phyloP scores from a whole-genome alignment of 2,329 filamentous ascomycete genomes.

The Geosmithia putterillii region DNA sequence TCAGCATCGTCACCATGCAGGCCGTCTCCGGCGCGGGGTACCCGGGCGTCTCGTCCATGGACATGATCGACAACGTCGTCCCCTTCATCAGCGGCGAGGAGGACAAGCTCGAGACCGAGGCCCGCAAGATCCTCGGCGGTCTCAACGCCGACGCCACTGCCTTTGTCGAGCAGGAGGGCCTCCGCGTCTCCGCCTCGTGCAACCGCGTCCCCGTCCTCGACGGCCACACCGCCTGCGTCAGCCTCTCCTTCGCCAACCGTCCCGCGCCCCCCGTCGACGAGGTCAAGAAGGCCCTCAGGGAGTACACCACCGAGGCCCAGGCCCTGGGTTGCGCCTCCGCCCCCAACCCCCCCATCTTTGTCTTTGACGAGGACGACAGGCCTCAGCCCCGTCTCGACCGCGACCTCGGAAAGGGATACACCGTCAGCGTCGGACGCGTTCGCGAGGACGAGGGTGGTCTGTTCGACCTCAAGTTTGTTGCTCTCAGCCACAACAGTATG shows the following conservation, averaged over 20 bases:
- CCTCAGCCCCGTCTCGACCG: conserved; percentile 87
- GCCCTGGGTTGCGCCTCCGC: conserved; percentile 78
- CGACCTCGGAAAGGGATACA: conserved; percentile 74
- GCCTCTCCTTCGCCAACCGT: conserved; percentile 65
- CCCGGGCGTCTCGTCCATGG: conserved; percentile 84
- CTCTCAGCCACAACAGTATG: conserved; percentile 68
- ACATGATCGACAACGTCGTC: conserved; percentile 91
- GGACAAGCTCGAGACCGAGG: conserved; percentile 90
- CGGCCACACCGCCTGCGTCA: conserved; percentile 91
- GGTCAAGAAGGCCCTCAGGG: conserved; percentile 66
- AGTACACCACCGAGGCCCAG: conserved; percentile 74
- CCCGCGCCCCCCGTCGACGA: conserved; percentile 63
- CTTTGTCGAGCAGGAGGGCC: conserved; percentile 60
- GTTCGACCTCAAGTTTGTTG: conserved; percentile 92
- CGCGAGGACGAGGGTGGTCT: conserved; percentile 77
- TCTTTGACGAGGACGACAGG: conserved; percentile 81
- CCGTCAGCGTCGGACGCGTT: conserved; percentile 80
- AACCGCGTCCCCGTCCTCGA: conserved; percentile 92
- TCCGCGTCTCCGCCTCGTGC: conserved; percentile 77
- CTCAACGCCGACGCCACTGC: conserved; percentile 61
- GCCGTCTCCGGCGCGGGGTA: conserved; percentile 89
- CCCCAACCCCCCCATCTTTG: conserved; percentile 66
- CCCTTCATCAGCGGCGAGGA: conserved; percentile 90
- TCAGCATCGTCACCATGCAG: conserved; percentile 83
- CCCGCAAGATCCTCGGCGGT: conserved; percentile 80